Percentiles rank a stretch among this genome's conserved stretches.
Conservation (phyloP, 2,329 filamentous ascomycete species). For the Metarhizium brunneum region DNA sequence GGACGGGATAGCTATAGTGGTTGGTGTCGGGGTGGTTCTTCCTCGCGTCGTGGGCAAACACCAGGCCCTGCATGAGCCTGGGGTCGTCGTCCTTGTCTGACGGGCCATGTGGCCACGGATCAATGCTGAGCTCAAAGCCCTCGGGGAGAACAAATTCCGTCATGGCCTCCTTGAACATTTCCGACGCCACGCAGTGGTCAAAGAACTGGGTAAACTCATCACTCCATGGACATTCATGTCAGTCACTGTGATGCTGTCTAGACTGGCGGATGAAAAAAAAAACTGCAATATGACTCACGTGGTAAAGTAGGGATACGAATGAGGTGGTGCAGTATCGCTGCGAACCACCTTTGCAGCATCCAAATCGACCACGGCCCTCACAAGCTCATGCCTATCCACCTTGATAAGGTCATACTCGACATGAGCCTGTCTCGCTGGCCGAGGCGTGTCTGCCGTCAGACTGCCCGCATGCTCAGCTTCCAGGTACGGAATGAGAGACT, state of each 20-base stretch:
- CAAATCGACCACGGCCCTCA: constrained; percentile 30
- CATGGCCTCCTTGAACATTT: constrained; percentile 37
- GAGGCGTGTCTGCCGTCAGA: constrained; percentile 30
- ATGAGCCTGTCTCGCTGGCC: constrained; percentile 35
- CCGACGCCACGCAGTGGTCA: constrained; percentile 30
- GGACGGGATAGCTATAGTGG: constrained; percentile 53
- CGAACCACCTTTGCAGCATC: constrained; percentile 19
- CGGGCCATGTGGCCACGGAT: constrained; percentile 60
- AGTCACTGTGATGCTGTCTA: too few relatives aligned
- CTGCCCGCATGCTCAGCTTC: constrained; percentile 50
- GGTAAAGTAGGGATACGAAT: constrained; percentile 27
- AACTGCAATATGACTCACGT: not conserved
- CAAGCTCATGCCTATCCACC: constrained; percentile 21
- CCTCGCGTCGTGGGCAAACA: constrained; percentile 34
- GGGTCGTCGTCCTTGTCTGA: constrained; percentile 29
- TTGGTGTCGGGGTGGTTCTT: constrained; percentile 45
- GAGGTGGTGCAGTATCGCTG: constrained; percentile 13
- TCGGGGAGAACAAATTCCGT: constrained; percentile 36
- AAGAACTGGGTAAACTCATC: constrained; percentile 31
- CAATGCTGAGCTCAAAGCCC: constrained; percentile 32
- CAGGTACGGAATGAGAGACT: constrained; percentile 47
- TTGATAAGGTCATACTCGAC: constrained; percentile 35
- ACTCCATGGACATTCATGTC: constrained; percentile 10
- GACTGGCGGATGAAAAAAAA: too few relatives aligned
- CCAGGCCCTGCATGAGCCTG: constrained; percentile 40